Evolutionary conservation across 257 asterid genomes (phyloP).

Genomic region (Ophiorrhiza pumila): DNA sequence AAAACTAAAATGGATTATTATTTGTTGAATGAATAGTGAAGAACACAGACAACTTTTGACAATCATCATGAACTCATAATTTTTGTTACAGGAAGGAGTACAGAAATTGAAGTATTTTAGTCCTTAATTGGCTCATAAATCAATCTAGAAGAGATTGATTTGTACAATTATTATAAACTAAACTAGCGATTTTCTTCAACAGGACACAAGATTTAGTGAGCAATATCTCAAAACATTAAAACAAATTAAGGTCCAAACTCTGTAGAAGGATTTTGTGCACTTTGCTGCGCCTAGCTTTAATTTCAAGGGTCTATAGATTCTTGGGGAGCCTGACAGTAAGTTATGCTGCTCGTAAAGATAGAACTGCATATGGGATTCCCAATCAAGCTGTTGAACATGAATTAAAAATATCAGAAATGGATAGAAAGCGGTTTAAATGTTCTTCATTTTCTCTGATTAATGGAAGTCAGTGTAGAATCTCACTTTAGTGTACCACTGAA

Average conservation of each 20-base stretch:
- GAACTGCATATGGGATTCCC: slow-evolving; percentile 79
- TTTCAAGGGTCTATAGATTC: slow-evolving; percentile 58
- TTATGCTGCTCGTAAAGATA: slow-evolving; percentile 39
- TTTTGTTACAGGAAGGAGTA: too few relatives aligned
- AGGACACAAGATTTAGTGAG: too few relatives aligned
- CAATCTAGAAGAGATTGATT: too few relatives aligned
- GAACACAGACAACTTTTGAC: too few relatives aligned
- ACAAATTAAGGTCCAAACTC: slow-evolving; percentile 76
- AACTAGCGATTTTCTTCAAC: too few relatives aligned
- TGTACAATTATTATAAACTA: too few relatives aligned
- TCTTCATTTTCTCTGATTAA: background rate
- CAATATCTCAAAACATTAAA: too few relatives aligned
- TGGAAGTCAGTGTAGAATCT: slow-evolving; percentile 18
- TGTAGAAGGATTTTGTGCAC: slow-evolving; percentile 50
- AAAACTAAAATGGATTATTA: too few relatives aligned
- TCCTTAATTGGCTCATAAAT: too few relatives aligned
- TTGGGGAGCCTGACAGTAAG: slow-evolving; percentile 63
- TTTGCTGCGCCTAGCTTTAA: slow-evolving; percentile 58
- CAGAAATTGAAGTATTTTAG: too few relatives aligned
- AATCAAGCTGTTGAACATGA: slow-evolving; percentile 42
- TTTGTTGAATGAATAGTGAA: too few relatives aligned
- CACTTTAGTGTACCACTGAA: slow-evolving; percentile 64
- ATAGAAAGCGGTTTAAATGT: background rate
- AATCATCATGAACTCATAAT: too few relatives aligned
- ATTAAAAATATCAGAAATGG: background rate